Conservation (phyloP, 306 rosid species). For the Cucurbita maxima region DNA sequence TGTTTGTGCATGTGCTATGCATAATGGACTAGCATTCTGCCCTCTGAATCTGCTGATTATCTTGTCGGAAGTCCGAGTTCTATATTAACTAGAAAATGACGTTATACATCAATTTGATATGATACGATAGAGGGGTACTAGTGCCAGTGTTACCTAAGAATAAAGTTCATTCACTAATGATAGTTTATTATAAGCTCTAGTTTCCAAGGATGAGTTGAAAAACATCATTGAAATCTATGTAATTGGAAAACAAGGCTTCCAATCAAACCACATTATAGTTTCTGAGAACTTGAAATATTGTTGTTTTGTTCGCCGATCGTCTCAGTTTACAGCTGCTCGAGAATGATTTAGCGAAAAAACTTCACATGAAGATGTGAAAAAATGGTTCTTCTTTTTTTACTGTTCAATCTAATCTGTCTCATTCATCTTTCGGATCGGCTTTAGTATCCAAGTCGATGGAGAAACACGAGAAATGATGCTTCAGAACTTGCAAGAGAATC, state of each 20-base stretch:
- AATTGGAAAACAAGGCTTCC: not conserved
- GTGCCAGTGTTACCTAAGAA: not conserved
- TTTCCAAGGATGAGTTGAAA: no score
- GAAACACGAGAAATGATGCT: conserved; percentile 68
- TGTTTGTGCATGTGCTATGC: not conserved
- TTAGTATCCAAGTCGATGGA: conserved; percentile 57
- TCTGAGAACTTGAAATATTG: not conserved
- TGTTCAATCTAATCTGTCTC: no score
- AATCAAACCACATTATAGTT: not conserved
- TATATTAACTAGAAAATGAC: not conserved
- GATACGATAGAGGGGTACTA: not conserved
- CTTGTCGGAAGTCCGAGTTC: not conserved
- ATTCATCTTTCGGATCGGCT: no score
- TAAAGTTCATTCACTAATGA: not conserved
- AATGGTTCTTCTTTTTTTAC: no score
- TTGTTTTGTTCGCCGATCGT: not conserved
- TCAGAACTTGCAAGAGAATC: conserved; percentile 22
- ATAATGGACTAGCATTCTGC: not conserved
- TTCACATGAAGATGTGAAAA: conserved; percentile 42
- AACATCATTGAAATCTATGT: not conserved
- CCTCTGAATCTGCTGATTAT: not conserved
- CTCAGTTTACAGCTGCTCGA: no score
- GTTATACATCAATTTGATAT: not conserved
- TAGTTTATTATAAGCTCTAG: not conserved
- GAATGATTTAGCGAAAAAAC: conserved; percentile 38